A percentile compares a stretch with the other conserved stretches of the same genome.
Evolutionary conservation across 768 basidiomycete genomes (phyloP).

Genomic region (Termitomyces sp.): DNA sequence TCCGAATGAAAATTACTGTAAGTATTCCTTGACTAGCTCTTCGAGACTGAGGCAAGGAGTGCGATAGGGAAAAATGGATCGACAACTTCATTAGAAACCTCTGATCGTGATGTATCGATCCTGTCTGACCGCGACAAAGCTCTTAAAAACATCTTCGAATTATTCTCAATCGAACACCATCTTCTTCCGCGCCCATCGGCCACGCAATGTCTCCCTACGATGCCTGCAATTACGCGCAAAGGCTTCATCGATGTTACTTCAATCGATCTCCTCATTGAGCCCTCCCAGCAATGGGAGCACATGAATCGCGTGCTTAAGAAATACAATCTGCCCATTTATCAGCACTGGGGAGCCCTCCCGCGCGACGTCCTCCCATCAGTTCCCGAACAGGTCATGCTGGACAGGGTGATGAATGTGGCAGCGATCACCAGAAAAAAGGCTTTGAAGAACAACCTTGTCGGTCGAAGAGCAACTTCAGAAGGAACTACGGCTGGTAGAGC

Average conservation of each 20-base stretch:
- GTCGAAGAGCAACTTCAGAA: not conserved
- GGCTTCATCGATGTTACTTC: conserved; percentile 12
- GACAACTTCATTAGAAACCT: conserved; percentile 1
- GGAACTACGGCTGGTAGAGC: not conserved
- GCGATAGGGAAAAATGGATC: conserved; percentile 10
- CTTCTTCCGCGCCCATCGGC: conserved; percentile 9
- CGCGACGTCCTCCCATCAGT: conserved; percentile 8
- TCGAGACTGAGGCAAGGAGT: not conserved
- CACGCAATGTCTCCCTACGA: not conserved
- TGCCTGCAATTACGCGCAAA: conserved; percentile 15
- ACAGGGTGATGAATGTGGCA: conserved; percentile 2
- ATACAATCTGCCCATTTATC: conserved; percentile 12
- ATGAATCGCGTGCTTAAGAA: conserved; percentile 6
- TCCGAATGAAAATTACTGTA: conserved; percentile 10
- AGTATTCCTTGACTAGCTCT: not conserved
- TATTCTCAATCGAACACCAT: conserved; percentile 14
- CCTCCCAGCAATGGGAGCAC: conserved; percentile 9
- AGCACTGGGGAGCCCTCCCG: conserved; percentile 13
- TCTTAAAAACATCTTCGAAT: conserved; percentile 10
- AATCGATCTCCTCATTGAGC: conserved; percentile 12
- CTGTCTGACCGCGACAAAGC: conserved; percentile 5
- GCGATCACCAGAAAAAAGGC: conserved; percentile 5
- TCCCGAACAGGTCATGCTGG: conserved; percentile 8
- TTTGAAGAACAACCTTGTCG: not conserved
- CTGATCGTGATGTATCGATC: not conserved